Evolutionary conservation across 305 asterid genomes (phyloP), one percentile per base, ranked within the genome.

Genomic region (Coffea humblotiana): DNA sequence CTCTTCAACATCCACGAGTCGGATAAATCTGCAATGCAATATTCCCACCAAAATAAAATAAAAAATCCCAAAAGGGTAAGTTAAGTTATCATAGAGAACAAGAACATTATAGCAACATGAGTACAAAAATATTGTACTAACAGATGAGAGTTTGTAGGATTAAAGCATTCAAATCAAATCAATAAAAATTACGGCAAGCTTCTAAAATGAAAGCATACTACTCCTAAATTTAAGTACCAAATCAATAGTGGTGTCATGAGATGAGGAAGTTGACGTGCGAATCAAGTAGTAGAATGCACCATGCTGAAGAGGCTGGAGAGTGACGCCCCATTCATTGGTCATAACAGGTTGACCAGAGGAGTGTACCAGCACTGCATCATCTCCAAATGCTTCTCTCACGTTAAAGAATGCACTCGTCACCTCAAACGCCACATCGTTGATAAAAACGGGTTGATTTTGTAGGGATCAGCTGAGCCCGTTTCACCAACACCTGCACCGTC

Each of bases 401-500:
- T 89, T 91, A 77, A 96, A 90, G 27, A 91, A 91, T 25, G 90
- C 94, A 15, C 27, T 48, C 32, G 94, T 91, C 61, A 94, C 97
- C 90, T 96, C 98, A 51, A 94, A 90, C 82, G 97, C 94, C 65
- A 94, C 94, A 51, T 94, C 99, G 82, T 94, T 92, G 81, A 96
- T 92, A 83, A 93, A 94, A 84, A 94, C 98, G 68, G 68, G 93
- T 93, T 63, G 94, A 86, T 81, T 82, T 92, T 2, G 87, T 81
- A 14, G 92, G 92, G 88, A 12, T 86, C 84, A 35, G 19, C 49
- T 1, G 51, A 49, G 0, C 54, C 88, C 19, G 77, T 27, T 48
- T 79, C 90, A 23, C 80, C 88, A 66, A 61, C 84, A 77, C 89
- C 97, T 89, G 83, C 88, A 84, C 88, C 88, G 37, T 21, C 82